Conservation (phyloP, 306 rosid genomes). For the Pyrus pyrifolia region DNA sequence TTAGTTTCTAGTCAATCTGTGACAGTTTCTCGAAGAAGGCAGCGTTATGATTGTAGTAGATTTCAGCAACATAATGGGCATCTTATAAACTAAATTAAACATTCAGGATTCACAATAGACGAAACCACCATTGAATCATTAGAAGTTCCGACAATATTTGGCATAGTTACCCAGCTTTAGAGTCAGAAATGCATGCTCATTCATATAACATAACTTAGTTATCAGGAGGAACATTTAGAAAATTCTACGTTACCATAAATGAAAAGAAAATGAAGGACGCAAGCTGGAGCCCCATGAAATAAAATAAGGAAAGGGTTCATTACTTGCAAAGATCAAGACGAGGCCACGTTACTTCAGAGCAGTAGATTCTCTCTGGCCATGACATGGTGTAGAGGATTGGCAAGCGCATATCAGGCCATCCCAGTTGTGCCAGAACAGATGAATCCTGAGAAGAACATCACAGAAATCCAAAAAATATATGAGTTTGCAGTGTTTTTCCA, state of each 20-base stretch:
- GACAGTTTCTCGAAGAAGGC: neutral
- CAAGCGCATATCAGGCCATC: slow-evolving; percentile 99
- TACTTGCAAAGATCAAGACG: slow-evolving; percentile 99
- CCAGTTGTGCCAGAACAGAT: slow-evolving; percentile 91
- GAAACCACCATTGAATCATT: neutral
- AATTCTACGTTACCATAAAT: neutral
- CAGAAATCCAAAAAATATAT: neutral
- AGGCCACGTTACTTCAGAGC: slow-evolving; percentile 99
- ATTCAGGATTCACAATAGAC: neutral
- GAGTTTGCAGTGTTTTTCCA: slow-evolving; percentile 3
- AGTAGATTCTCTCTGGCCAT: slow-evolving; percentile 91
- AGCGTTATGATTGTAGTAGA: neutral
- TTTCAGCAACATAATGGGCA: neutral
- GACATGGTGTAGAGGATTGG: slow-evolving; percentile 96
- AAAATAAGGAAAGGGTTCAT: slow-evolving; percentile 3
- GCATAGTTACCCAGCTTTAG: neutral
- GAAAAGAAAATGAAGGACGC: neutral
- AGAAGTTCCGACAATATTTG: neutral
- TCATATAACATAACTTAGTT: neutral
- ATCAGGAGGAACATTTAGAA: neutral
- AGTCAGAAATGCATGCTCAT: neutral
- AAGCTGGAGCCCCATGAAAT: neutral
- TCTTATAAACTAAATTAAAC: neutral
- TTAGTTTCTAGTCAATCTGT: slow-evolving; percentile 8
- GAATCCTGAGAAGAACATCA: slow-evolving; percentile 62